Evolutionary conservation across 345 rosid genomes (phyloP), one percentile per base, ranked within the genome.

Genomic region (Brassica juncea): DNA sequence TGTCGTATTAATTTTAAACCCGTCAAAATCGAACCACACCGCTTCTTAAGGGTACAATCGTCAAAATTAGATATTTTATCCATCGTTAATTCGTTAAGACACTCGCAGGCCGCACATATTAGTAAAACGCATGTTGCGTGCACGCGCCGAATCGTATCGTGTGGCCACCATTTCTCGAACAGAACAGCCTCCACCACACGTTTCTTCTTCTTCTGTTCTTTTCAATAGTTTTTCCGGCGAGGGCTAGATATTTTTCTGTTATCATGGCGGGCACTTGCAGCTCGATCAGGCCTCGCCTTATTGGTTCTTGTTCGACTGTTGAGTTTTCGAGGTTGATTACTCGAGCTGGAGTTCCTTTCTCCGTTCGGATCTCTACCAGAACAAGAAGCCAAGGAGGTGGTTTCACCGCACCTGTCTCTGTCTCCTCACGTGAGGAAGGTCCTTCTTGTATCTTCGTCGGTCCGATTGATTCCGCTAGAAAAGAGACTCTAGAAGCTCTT

Each of bases 401-500:
- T 73, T 77, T 87, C 47, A 74, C 84, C 4, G 78, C 80, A 39
- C 58, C 74, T 8, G 59, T 84, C 1, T 62, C 84, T 8, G 59
- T 84, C 1, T 62, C 84, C 1, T 65, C 84, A 78, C 72, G 83
- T 67, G 82, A 78, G 32, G 92, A 94, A 67, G 99, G 90, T 1
- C 99, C 97, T 70, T 94, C 98, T 61, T 94, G 98, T 66, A 82
- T 90, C 75, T 93, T 71, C 85, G 97, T 92, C 30, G 99, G 99
- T 16, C 99, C 97, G 4, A 75, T 94, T 28, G 97, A 94, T 77
- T 91, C 97, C 31, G 99, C 99, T 32, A 89, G 93, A 34, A 81
- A 92, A 85, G 97, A 94, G 86, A 90, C 95, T n/a, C 84, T 94
- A 0, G 99, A 92, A 87, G 99, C 99, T 77, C 97, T 94, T 21